Conservation (phyloP, 176 grass and related monocot species). For the Oryza punctata region DNA sequence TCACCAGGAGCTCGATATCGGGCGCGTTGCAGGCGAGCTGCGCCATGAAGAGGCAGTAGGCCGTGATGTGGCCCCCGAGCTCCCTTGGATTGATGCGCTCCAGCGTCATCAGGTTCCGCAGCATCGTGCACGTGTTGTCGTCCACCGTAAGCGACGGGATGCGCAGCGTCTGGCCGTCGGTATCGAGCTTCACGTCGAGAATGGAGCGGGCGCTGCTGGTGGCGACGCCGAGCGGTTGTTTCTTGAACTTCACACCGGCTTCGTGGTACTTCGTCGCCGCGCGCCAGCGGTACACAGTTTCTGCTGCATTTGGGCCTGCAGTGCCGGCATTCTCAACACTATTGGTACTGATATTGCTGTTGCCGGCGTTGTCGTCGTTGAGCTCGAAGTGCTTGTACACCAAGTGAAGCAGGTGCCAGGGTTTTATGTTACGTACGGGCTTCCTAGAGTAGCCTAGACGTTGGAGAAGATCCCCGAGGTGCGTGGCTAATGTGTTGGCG, state of each 20-base stretch:
- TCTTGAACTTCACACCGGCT: not conserved
- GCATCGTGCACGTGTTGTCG: not conserved
- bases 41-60: conserved; percentile 34
- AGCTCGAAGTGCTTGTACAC: not conserved
- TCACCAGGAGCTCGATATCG: not conserved
- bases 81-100: not conserved
- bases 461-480: not conserved
- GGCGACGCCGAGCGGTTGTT: not conserved
- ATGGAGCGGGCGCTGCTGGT: not conserved
- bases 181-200: not conserved
- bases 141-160: conserved; percentile 5
- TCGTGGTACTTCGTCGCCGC: not conserved
- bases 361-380: too few species aligned
- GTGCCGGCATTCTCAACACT: too few species aligned
- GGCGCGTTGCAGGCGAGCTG: not conserved
- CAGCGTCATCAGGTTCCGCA: conserved; percentile 31
- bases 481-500: not conserved
- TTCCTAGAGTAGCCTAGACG: too few species aligned
- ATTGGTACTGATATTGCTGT: too few species aligned
- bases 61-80: not conserved
- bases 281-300: not conserved
- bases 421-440: not conserved
- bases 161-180: not conserved
- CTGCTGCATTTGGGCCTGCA: too few species aligned
- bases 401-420: not conserved